Base-by-base conservation (phyloP, 768 basidiomycete species). In the Kwoniella sp. region DNA sequence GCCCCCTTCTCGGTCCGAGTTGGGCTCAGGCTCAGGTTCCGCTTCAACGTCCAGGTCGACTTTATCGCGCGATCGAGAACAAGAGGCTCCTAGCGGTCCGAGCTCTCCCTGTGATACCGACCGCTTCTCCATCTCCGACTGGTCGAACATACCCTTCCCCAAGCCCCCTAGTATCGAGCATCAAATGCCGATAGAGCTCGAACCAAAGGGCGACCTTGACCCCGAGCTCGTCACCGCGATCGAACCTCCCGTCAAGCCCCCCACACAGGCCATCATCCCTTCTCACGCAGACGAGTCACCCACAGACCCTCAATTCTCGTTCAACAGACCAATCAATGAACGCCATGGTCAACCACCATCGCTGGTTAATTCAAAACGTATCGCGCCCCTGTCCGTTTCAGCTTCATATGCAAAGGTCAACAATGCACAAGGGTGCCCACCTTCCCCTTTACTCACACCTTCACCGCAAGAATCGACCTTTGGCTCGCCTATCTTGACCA, bases 41-140 rank as follows among this genome's bases (percentile, higher is more conserved):
- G 28, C 14, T 17, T 15, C 25, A n/a, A 26, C 17, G 20, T 22
- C 11, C 6, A 41, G 40, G 19, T 41, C 40, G 22, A n/a, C n/a
- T n/a, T n/a, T 20, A 5, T 40, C 36, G 17, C 41, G 40, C 15
- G 28, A 50, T 32, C 36, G 49, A 40, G 49, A 50, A 15, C 25
- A 29, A 11, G 41, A 43, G 15, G 20, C 32, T 20, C 52, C 52
- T 11, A 54, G 52, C 42, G 52, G 52, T 12, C 52, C 52, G 14
- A 54, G 52, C 52, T 54, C 52, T 33, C 52, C 52, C 37, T 46
- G 37, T 31, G 46, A 47, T 46, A 46, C 46, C 27, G 52, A 54
- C 38, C 52, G 52, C 28, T 54, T 54, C 38, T 54, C 52, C 40
- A 23, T 46, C 14, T 46, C 44, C 7, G 45, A 41, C 23, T 47